phyloP scores from a whole-genome alignment of 345 rosid species.

The Jatropha curcas region DNA sequence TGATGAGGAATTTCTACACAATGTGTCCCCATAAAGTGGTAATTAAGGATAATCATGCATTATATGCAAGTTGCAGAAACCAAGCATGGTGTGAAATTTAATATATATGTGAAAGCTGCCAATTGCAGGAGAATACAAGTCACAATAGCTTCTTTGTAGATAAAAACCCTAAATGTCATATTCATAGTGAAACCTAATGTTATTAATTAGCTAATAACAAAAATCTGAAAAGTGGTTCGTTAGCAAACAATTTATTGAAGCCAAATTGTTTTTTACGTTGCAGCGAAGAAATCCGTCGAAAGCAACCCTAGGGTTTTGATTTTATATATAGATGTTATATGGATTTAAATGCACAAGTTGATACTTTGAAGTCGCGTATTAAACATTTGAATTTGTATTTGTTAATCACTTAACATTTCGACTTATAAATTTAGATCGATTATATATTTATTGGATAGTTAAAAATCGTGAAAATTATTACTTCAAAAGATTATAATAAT shows the following conservation, averaged over 20 bases:
- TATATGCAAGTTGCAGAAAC: not conserved
- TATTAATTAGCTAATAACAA: not conserved
- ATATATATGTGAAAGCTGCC: not conserved
- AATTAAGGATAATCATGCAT: not conserved
- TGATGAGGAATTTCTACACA: too few relatives aligned
- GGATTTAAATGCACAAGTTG: too few relatives aligned
- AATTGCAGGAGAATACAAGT: too few relatives aligned
- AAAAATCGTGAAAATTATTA: too few relatives aligned
- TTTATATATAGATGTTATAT: too few relatives aligned
- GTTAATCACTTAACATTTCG: too few relatives aligned
- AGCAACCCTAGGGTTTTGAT: too few relatives aligned
- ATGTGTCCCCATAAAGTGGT: not conserved
- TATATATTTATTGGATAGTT: too few relatives aligned
- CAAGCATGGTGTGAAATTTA: not conserved
- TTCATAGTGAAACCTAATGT: constrained; percentile 1
- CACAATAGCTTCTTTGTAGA: not conserved
- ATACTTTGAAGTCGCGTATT: too few relatives aligned
- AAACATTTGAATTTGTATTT: too few relatives aligned
- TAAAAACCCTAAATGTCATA: not conserved
- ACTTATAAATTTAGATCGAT: too few relatives aligned
- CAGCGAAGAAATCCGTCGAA: not conserved
- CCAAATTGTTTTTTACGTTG: not conserved
- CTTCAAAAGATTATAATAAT: too few relatives aligned
- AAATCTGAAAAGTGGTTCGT: not conserved
- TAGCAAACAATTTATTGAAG: not conserved